Base-by-base conservation (phyloP, 78 protist species). In the Chrysochromulina tobinii region DNA sequence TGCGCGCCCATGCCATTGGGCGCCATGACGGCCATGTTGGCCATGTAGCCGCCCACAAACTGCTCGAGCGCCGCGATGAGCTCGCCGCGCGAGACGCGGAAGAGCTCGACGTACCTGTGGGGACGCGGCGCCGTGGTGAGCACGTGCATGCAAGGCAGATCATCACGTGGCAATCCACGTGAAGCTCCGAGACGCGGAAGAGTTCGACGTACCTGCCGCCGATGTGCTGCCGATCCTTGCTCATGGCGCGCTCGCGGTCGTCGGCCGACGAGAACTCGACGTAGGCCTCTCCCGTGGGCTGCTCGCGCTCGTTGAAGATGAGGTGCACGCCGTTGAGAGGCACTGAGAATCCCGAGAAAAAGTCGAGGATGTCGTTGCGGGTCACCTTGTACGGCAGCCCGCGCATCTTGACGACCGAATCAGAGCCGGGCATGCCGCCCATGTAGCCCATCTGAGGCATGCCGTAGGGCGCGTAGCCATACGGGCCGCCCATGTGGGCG, bases 201-300 rank as follows among this genome's bases (percentile, higher is more conserved):
- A 38, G 38, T 38, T 38, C 38, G 0, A 38, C 38, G 38, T 38
- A 38, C n/a, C 91, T 81, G 83, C 51, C 25, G 68, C 91, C 91
- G 64, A 89, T 11, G 25, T 21, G 67, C 81, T 61, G 55, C 38
- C 69, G 53, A 84, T 69, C 61, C 54, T 59, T 66, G 25, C 7
- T 1, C 66, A 89, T 11, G 61, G 91, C 83, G 23, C 54, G 54
- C 3, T 89, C 61, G 27, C 23, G 57, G 91, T 89, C 91, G 48
- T 20, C 75, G 8, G 77, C 9, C 20, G 59, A 11, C n/a, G 8
- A 3, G 83, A 89, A 75, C 55, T 69, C 84, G n/a, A 69, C 91
- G 59, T 23, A 89, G 3, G 84, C 91, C 5, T 69, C 81, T 66
- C 91, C 91, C 5, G 91, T 23, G 54, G 91, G 84, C 85, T 77